phyloP scores from a whole-genome alignment of 768 basidiomycete species.

The Infundibulicybe gibba region DNA sequence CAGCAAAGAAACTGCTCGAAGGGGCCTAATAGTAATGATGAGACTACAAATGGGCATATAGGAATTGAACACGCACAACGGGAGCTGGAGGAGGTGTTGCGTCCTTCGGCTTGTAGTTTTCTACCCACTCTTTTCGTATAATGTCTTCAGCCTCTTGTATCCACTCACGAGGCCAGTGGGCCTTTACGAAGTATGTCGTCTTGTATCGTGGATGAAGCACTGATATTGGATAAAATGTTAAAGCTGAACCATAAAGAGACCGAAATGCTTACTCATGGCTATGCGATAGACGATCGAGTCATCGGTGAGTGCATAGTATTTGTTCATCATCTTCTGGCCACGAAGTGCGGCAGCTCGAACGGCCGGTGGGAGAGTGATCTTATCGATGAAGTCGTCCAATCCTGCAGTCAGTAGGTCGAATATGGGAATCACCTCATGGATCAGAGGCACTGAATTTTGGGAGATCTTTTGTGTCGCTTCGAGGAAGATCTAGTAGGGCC shows the following conservation, averaged over 20 bases:
- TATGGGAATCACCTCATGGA: slow-evolving; percentile 24
- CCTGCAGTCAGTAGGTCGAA: slow-evolving; percentile 17
- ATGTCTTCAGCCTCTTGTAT: slow-evolving; percentile 17
- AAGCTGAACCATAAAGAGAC: neutral
- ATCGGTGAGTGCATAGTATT: slow-evolving; percentile 23
- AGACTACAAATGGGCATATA: neutral
- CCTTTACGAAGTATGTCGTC: slow-evolving; percentile 17
- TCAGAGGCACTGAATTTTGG: slow-evolving; percentile 9
- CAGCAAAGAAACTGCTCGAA: neutral
- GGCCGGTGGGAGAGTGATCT: slow-evolving; percentile 1
- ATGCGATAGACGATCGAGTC: slow-evolving; percentile 17
- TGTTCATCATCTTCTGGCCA: slow-evolving; percentile 17
- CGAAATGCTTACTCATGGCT: slow-evolving; percentile 18
- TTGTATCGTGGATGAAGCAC: slow-evolving; percentile 23
- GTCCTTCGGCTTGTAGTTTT: slow-evolving; percentile 10
- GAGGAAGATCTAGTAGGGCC: slow-evolving; percentile 13
- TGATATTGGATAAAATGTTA: slow-evolving; percentile 4
- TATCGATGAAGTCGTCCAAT: slow-evolving; percentile 13
- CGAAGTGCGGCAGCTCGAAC: slow-evolving; percentile 16
- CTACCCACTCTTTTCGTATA: slow-evolving; percentile 11
- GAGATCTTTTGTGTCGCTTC: slow-evolving; percentile 20
- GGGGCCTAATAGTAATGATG: neutral
- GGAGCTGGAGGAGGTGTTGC: no score
- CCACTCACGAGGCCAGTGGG: slow-evolving; percentile 19
- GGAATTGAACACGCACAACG: neutral